These are phyloP conservation scores for Serendipita indica DNA, from an alignment of 768 basidiomycete species.

Conservation along the genomic window DNA sequence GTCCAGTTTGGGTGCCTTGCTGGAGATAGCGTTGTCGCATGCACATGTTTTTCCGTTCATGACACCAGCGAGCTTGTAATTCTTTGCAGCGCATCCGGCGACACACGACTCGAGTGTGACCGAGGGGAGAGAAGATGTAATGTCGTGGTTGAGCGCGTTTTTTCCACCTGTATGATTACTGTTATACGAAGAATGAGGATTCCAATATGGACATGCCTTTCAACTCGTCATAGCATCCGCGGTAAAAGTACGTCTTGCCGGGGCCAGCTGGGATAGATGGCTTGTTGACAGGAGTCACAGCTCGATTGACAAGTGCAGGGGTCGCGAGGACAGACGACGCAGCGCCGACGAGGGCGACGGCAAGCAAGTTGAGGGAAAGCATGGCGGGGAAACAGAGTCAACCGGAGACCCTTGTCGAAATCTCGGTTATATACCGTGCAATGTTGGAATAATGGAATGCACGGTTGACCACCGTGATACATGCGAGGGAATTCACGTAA, in stretches of 20 bases:
- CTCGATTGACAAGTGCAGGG: no score
- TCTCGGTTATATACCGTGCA: no score
- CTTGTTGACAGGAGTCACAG: no score
- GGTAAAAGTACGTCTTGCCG: neutral
- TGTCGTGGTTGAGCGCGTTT: conserved; percentile 1
- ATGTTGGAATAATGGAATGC: no score
- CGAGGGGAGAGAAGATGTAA: neutral
- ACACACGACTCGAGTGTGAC: conserved; percentile 8
- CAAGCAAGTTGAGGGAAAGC: no score
- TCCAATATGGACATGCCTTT: neutral
- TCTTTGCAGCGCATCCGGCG: conserved; percentile 7
- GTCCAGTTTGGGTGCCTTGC: neutral
- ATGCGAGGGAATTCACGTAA: no score
- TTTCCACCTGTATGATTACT: neutral
- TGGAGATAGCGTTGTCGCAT: conserved; percentile 11
- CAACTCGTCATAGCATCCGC: conserved; percentile 4
- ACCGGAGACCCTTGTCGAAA: no score
- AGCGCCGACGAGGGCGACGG: no score
- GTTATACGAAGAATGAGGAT: neutral
- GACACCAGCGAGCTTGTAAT: conserved; percentile 11
- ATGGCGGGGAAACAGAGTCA: no score
- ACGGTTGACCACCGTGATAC: no score
- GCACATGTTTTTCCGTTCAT: conserved; percentile 2
- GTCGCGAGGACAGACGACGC: no score
- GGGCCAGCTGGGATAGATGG: no score